phyloP scores from a whole-genome alignment of 169 alveolate genomes.

The Plasmodium vivax region DNA sequence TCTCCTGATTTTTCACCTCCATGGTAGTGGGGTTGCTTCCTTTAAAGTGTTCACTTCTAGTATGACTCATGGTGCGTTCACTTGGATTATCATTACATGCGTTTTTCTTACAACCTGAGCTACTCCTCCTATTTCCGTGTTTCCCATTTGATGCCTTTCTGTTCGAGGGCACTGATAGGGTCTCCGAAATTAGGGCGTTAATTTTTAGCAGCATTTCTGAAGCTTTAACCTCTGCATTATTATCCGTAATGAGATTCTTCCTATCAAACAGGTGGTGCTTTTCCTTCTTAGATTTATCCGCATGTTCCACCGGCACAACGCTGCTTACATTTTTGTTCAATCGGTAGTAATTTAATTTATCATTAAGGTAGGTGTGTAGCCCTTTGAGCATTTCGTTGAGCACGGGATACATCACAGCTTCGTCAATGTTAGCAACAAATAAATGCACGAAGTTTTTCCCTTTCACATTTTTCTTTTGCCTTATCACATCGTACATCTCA shows the following conservation, averaged over 20 bases:
- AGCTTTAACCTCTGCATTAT: slow-evolving; percentile 11
- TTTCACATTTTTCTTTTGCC: slow-evolving; percentile 23
- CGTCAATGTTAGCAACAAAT: slow-evolving; percentile 30
- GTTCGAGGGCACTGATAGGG: not conserved
- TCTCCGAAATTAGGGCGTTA: slow-evolving; percentile 11
- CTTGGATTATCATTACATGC: not conserved
- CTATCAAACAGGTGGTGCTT: slow-evolving; percentile 19
- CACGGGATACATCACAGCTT: not conserved
- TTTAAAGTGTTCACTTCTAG: not conserved
- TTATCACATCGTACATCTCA: slow-evolving; percentile 34
- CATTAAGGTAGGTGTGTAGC: slow-evolving; percentile 13
- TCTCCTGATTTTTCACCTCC: not conserved
- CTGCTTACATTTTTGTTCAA: not conserved
- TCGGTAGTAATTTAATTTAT: slow-evolving; percentile 26
- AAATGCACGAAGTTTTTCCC: slow-evolving; percentile 20
- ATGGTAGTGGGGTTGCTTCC: not conserved
- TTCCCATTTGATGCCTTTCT: not conserved
- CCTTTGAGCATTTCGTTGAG: slow-evolving; percentile 43
- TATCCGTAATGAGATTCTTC: slow-evolving; percentile 8
- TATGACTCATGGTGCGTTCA: not conserved
- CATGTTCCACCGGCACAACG: not conserved
- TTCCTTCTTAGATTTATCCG: not conserved
- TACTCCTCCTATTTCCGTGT: not conserved
- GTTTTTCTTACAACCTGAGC: not conserved
- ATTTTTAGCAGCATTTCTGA: slow-evolving; percentile 29